A percentile compares a stretch with the other conserved stretches of the same genome.
These are phyloP conservation scores for Solanum chiquidenum DNA, from an alignment of 257 asterid species.

Conservation along the genomic window DNA sequence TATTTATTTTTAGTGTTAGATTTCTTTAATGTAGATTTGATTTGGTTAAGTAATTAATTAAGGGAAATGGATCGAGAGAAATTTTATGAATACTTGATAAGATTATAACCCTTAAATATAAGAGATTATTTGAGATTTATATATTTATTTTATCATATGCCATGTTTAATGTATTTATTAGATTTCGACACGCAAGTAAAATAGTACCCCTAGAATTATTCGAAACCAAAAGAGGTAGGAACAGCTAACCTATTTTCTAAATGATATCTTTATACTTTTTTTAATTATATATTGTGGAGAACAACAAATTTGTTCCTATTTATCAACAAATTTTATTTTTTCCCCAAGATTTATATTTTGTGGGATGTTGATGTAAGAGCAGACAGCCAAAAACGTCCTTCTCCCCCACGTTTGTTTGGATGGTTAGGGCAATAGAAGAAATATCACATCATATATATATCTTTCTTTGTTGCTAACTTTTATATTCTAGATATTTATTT, in stretches of 20 bases:
- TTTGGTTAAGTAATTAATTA: not conserved
- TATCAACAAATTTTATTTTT: not conserved
- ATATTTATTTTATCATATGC: not conserved
- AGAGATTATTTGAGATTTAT: not conserved
- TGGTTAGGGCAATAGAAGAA: not conserved
- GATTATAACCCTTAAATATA: not conserved
- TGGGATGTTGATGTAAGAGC: not conserved
- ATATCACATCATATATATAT: not conserved
- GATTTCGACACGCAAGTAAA: not conserved
- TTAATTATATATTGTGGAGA: not conserved
- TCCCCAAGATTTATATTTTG: not conserved
- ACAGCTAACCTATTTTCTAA: not conserved
- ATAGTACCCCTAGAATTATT: not conserved
- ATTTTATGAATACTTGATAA: not conserved
- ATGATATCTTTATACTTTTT: not conserved
- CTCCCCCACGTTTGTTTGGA: not conserved
- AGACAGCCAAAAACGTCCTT: not conserved
- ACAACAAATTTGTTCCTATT: too few species aligned
- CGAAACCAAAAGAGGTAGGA: not conserved
- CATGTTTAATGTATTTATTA: not conserved
- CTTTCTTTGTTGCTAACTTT: not conserved
- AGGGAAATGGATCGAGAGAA: not conserved
- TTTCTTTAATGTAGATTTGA: not conserved
- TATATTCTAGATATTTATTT: not conserved
- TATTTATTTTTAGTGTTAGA: too few species aligned